phyloP scores from a whole-genome alignment of 2,329 filamentous ascomycete genomes.

The Calycina marina region DNA sequence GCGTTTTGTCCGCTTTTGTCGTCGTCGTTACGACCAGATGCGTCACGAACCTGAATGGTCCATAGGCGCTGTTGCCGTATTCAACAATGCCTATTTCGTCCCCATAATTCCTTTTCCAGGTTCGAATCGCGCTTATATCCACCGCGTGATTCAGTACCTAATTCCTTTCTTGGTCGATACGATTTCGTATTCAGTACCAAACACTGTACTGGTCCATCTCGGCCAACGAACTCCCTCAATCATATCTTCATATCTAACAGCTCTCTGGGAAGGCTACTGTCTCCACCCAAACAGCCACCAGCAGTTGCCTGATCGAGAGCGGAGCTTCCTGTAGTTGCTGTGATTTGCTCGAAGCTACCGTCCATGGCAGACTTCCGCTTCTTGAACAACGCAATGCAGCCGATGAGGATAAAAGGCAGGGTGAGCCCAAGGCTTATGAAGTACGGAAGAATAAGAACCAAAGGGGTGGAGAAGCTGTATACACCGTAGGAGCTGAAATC shows the following conservation, averaged over 20 bases:
- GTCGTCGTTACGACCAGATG: too few species aligned
- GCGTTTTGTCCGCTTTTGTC: too few species aligned
- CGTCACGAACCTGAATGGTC: too few species aligned
- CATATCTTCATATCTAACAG: constrained; percentile 10
- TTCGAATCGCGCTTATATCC: constrained; percentile 6
- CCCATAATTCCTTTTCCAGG: too few species aligned
- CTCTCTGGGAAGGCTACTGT: constrained; percentile 8
- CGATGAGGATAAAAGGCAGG: constrained; percentile 10
- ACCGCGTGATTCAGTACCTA: constrained; percentile 10
- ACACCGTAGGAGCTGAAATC: constrained; percentile 6
- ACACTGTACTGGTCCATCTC: constrained; percentile 7
- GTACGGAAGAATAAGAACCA: constrained; percentile 13
- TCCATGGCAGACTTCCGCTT: constrained; percentile 12
- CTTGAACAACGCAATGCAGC: constrained; percentile 5
- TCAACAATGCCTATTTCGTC: too few species aligned
- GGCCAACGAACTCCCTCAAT: constrained; percentile 11
- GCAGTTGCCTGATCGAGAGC: constrained; percentile 10
- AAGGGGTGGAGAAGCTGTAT: constrained; percentile 11
- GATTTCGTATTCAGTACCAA: constrained; percentile 12
- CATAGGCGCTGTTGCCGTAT: too few species aligned
- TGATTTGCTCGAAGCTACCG: constrained; percentile 11
- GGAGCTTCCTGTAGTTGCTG: constrained; percentile 10
- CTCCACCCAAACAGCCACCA: constrained; percentile 11
- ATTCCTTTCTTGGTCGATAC: constrained; percentile 7
- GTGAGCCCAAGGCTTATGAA: constrained; percentile 8